Evolutionary conservation across 202 grass and related monocot species (phyloP).

Genomic region (Tripidium arundinaceum): DNA sequence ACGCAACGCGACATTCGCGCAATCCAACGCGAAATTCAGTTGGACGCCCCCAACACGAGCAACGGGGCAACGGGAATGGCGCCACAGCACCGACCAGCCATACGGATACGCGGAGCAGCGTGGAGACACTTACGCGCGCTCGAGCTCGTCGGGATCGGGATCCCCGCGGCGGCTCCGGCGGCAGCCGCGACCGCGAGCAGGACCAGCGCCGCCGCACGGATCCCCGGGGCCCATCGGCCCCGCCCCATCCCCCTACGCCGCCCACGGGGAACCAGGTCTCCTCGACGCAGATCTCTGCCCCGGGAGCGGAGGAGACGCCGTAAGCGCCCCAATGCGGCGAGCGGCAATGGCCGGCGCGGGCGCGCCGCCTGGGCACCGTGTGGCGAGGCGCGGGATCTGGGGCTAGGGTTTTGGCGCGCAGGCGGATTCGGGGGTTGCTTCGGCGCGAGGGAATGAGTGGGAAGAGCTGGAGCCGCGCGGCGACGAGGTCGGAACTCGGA

Average conservation of each 20-base stretch:
- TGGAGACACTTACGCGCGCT: slow-evolving; percentile 66
- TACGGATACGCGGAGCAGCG: not conserved
- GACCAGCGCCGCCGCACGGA: slow-evolving; percentile 37
- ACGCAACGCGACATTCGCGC: slow-evolving; percentile 22
- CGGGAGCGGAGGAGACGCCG: not conserved
- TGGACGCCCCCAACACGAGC: not conserved
- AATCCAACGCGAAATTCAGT: slow-evolving; percentile 14
- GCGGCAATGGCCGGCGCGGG: slow-evolving; percentile 20
- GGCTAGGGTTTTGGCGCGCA: slow-evolving; percentile 22
- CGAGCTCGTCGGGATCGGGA: slow-evolving; percentile 59
- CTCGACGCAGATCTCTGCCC: slow-evolving; percentile 39
- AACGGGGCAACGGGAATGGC: slow-evolving; percentile 10
- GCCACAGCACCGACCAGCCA: not conserved
- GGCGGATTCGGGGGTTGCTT: slow-evolving; percentile 37
- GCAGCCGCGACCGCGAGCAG: slow-evolving; percentile 27
- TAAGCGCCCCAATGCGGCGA: slow-evolving; percentile 14
- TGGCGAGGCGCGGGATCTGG: slow-evolving; percentile 25
- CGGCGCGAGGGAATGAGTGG: slow-evolving; percentile 24
- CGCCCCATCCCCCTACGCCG: not conserved
- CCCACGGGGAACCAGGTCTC: not conserved
- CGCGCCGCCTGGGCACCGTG: not conserved
- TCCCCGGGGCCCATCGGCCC: slow-evolving; percentile 38
- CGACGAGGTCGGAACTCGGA: slow-evolving; percentile 5
- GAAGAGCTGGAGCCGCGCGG: slow-evolving; percentile 15
- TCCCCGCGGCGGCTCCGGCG: slow-evolving; percentile 15